phyloP scores from a whole-genome alignment of 345 rosid genomes.

The Corchorus capsularis region DNA sequence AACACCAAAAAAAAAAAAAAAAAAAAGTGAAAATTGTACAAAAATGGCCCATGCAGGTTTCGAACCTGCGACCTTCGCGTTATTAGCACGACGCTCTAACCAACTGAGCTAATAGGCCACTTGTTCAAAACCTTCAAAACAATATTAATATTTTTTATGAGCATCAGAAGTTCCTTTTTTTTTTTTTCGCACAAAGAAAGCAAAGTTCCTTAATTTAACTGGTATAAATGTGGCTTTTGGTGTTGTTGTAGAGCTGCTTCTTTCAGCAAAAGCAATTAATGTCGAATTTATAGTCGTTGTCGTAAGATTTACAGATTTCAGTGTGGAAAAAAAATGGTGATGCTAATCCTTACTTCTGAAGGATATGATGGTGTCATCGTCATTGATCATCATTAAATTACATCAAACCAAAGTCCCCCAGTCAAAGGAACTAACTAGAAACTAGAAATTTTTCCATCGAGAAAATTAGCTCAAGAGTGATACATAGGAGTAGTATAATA shows the following conservation, averaged over 20 bases:
- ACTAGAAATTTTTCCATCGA: no score
- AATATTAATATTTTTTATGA: no score
- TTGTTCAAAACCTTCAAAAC: no score
- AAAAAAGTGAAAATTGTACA: background rate
- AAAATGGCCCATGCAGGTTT: constrained; percentile 78
- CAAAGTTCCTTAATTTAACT: no score
- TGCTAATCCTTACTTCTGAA: background rate
- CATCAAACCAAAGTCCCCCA: background rate
- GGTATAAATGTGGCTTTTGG: background rate
- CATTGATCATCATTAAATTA: background rate
- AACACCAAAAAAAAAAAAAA: no score
- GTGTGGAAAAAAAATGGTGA: background rate
- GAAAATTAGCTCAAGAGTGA: no score
- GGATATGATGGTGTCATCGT: background rate
- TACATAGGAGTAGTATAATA: no score
- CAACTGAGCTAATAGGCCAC: constrained; percentile 69
- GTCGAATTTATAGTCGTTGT: background rate
- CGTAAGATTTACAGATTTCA: background rate
- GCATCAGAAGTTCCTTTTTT: no score
- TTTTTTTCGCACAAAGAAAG: no score
- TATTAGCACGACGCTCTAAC: constrained; percentile 97
- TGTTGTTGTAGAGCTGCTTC: background rate
- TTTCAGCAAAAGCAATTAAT: background rate
- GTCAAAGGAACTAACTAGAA: background rate
- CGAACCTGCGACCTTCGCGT: constrained; percentile 92